A percentile compares a stretch with the other conserved stretches of the same genome.
These are phyloP conservation scores for Elymus sibiricus DNA, from an alignment of 176 grass and related monocot genomes.

Conservation along the genomic window DNA sequence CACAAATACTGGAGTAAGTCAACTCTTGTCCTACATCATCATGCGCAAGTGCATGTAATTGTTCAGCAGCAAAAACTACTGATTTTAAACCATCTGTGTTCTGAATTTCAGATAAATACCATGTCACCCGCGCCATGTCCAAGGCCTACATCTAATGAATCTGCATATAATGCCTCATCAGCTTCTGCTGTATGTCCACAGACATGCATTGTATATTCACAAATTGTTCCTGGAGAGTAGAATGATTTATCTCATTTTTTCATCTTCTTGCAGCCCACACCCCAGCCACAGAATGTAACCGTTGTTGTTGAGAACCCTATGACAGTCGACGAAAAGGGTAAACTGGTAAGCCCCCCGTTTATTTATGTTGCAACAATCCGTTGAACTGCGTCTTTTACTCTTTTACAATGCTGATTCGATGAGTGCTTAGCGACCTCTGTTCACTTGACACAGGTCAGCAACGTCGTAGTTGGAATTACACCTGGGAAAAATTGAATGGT, in stretches of 20 bases:
- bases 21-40: neutral
- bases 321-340: conserved; percentile 87
- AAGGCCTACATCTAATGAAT: conserved; percentile 36
- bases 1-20: conserved; percentile 63
- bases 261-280: conserved; percentile 44
- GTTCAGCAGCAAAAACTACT: neutral
- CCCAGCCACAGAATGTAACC: conserved; percentile 65
- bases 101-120: conserved; percentile 45
- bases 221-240: conserved; percentile 9
- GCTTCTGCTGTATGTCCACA: conserved; percentile 63
- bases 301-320: conserved; percentile 97
- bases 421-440: neutral
- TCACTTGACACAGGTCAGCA: conserved; percentile 70
- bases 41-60: neutral
- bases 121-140: conserved; percentile 22
- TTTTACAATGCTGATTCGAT: neutral
- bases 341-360: conserved; percentile 57
- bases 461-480: conserved; percentile 88
- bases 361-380: neutral
- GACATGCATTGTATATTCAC: neutral
- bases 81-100: conserved; percentile 26
- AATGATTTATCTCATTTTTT: conserved; percentile 31
- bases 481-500: conserved; percentile 56
- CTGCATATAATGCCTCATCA: conserved; percentile 43
- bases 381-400: neutral